Conservation (phyloP, 2,329 filamentous ascomycete species). For the Ascochyta clinopodiicola region DNA sequence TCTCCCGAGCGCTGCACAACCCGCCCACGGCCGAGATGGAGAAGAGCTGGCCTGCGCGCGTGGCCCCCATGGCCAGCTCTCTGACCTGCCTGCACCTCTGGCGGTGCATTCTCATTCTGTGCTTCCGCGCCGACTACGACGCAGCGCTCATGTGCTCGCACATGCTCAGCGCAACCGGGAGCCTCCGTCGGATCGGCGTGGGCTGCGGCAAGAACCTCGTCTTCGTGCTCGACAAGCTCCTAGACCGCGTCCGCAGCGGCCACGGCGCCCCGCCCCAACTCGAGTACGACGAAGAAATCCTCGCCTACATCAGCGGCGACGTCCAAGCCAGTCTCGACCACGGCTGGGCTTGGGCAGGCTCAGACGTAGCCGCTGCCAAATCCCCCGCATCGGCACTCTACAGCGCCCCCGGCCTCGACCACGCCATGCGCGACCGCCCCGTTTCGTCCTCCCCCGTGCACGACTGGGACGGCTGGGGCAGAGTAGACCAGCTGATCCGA, state of each 20-base stretch:
- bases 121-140: constrained; percentile 75
- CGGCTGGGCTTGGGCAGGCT: constrained; percentile 78
- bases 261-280: constrained; percentile 49
- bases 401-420: constrained; percentile 22
- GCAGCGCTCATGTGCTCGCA: constrained; percentile 76
- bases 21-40: constrained; percentile 38
- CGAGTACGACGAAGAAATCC: constrained; percentile 81
- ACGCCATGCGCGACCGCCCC: constrained; percentile 51
- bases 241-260: constrained; percentile 60
- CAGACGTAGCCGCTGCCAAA: constrained; percentile 44
- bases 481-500: constrained; percentile 69
- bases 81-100: constrained; percentile 85
- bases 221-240: constrained; percentile 77
- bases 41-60: constrained; percentile 59
- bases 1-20: constrained; percentile 69
- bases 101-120: constrained; percentile 81
- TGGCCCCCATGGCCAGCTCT: constrained; percentile 73
- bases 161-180: constrained; percentile 72
- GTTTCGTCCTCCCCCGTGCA: constrained; percentile 60
- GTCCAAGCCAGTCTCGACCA: constrained; percentile 79
- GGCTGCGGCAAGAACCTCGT: constrained; percentile 81
- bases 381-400: background rate
- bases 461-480: constrained; percentile 83
- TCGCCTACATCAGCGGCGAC: constrained; percentile 86
- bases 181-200: constrained; percentile 73